Conservation (phyloP, 2,329 filamentous ascomycete species). For the Fusarium circinatum region DNA sequence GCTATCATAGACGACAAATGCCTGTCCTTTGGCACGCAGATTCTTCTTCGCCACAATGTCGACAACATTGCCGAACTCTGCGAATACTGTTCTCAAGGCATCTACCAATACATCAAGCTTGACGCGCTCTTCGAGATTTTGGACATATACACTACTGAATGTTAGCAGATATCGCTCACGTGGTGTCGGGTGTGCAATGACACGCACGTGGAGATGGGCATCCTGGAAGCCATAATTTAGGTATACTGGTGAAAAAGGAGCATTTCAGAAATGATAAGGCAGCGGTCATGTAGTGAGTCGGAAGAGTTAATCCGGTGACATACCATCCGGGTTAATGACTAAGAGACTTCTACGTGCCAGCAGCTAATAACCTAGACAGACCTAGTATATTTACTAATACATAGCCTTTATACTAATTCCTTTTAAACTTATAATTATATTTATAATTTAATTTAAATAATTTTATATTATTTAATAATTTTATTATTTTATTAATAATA, state of each 20-base stretch:
- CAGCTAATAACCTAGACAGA: too few relatives aligned
- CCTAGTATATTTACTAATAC: too few relatives aligned
- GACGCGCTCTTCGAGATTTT: conserved; percentile 92
- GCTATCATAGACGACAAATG: conserved; percentile 90
- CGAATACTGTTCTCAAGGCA: conserved; percentile 81
- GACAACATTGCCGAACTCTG: conserved; percentile 85
- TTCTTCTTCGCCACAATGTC: conserved; percentile 91
- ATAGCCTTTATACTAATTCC: too few relatives aligned
- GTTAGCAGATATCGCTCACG: conserved; percentile 52
- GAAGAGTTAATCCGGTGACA: too few relatives aligned
- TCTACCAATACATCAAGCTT: conserved; percentile 82
- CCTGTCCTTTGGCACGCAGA: conserved; percentile 92
- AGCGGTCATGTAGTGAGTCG: too few relatives aligned
- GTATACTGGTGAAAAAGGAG: background rate
- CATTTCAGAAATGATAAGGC: background rate
- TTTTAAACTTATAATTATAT: too few relatives aligned
- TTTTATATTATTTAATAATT: too few relatives aligned
- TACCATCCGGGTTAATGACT: too few relatives aligned
- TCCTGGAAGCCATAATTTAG: conserved; percentile 51
- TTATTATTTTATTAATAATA: too few relatives aligned
- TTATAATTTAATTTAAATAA: too few relatives aligned
- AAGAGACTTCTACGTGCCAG: too few relatives aligned
- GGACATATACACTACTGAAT: conserved; percentile 69
- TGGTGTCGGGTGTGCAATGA: conserved; percentile 74
- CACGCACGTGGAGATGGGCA: conserved; percentile 75